Conservation (phyloP, 1,139 yeast genomes). For the Sugiyamaella pinicola region DNA sequence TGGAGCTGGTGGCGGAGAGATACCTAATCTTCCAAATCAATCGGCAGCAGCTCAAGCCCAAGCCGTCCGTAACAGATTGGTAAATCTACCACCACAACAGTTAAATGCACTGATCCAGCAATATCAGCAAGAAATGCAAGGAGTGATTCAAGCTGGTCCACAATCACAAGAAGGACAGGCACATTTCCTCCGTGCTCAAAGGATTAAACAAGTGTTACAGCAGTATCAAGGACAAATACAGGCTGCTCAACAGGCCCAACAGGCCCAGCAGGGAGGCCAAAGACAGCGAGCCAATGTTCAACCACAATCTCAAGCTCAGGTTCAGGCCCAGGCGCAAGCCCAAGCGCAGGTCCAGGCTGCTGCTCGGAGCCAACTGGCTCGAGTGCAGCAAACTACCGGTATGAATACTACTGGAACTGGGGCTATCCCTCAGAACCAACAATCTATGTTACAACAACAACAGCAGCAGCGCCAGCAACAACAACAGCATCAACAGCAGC, state of each 20-base stretch:
- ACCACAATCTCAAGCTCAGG: constrained; percentile 28
- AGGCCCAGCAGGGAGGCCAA: constrained; percentile 24
- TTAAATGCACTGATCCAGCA: constrained; percentile 55
- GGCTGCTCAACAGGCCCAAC: constrained; percentile 23
- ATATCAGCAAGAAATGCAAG: constrained; percentile 62
- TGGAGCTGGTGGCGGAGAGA: neutral
- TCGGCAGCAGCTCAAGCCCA: constrained; percentile 6
- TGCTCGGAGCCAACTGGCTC: constrained; percentile 5
- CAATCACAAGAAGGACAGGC: constrained; percentile 71
- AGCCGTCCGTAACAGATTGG: constrained; percentile 15
- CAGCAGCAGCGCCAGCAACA: constrained; percentile 13
- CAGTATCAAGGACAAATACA: constrained; percentile 40
- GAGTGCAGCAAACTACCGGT: constrained; percentile 3
- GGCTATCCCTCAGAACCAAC: constrained; percentile 9
- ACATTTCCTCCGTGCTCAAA: constrained; percentile 67
- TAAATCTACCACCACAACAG: constrained; percentile 46
- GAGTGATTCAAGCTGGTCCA: constrained; percentile 58
- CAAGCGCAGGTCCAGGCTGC: constrained; percentile 23
- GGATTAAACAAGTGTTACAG: constrained; percentile 55
- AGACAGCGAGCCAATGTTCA: constrained; percentile 21
- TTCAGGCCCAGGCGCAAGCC: constrained; percentile 20
- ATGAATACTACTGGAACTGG: neutral
- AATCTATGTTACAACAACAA: constrained; percentile 2
- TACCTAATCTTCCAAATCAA: constrained; percentile 5
- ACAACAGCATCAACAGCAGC: constrained; percentile 10